Percentiles rank a stretch among this genome's conserved stretches.
Conservation (phyloP, 345 rosid genomes). For the Stellera chamaejasme region DNA sequence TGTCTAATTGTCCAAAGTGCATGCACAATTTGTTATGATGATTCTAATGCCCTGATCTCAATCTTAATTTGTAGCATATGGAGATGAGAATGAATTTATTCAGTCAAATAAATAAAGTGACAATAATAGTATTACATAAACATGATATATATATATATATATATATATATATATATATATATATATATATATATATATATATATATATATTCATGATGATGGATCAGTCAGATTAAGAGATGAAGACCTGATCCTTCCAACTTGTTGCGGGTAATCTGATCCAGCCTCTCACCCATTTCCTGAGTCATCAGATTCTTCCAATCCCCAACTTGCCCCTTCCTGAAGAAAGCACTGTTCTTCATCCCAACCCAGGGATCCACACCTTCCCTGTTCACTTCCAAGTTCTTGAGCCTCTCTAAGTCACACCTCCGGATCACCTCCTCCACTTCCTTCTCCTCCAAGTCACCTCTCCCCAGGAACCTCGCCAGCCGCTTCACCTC, state of each 20-base stretch:
- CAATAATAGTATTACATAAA: too few relatives aligned
- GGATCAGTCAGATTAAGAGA: background rate
- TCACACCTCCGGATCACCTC: conserved; percentile 23
- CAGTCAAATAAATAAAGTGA: too few relatives aligned
- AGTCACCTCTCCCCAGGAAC: conserved; percentile 18
- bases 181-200: too few relatives aligned
- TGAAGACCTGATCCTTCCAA: conserved; percentile 20
- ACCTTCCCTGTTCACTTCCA: conserved; percentile 31
- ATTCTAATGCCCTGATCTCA: too few relatives aligned
- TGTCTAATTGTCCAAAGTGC: too few relatives aligned
- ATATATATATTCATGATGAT: too few relatives aligned
- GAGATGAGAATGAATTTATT: too few relatives aligned
- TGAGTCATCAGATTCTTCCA: conserved; percentile 21
- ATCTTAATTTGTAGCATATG: too few relatives aligned
- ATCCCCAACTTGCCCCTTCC: conserved; percentile 31
- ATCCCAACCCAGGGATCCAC: conserved; percentile 17
- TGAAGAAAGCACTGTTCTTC: conserved; percentile 20
- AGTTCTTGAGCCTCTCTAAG: conserved; percentile 32
- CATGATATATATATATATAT: too few relatives aligned
- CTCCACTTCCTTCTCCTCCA: conserved; percentile 21
- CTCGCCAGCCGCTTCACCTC: conserved; percentile 19
- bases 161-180: too few relatives aligned
- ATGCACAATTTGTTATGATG: too few relatives aligned
- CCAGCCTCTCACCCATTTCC: conserved; percentile 18
- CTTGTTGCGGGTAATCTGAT: conserved; percentile 7